phyloP scores from a whole-genome alignment of 208 protist genomes.

The Leptomonas seymouri region DNA sequence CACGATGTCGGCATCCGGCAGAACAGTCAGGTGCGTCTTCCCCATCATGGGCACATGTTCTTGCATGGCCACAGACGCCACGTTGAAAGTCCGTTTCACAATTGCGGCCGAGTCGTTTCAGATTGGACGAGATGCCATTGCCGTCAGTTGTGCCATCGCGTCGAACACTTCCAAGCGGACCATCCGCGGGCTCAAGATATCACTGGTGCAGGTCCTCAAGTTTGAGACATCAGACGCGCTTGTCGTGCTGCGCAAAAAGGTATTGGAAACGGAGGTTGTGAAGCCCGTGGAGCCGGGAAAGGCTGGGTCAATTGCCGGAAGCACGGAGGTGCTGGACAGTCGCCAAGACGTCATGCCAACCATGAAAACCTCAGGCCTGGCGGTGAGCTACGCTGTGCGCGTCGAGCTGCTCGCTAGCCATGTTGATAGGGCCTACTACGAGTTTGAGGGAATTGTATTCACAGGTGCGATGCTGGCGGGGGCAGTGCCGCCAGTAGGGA shows the following conservation, averaged over 20 bases:
- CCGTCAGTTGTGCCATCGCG: slow-evolving; percentile 10
- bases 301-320: slow-evolving; percentile 1
- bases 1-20: slow-evolving; percentile 2
- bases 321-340: background rate
- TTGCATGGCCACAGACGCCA: slow-evolving; percentile 8
- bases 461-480: background rate
- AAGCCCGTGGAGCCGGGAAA: slow-evolving; percentile 6
- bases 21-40: slow-evolving; percentile 5
- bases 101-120: slow-evolving; percentile 1
- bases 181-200: slow-evolving; percentile 13
- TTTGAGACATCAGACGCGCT: slow-evolving; percentile 26
- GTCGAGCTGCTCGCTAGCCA: slow-evolving; percentile 19
- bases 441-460: slow-evolving; percentile 28
- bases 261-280: slow-evolving; percentile 7
- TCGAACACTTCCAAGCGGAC: slow-evolving; percentile 23
- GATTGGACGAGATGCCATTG: slow-evolving; percentile 13
- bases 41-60: slow-evolving; percentile 3
- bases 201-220: slow-evolving; percentile 27
- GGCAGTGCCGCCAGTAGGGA: slow-evolving; percentile 9
- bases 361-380: slow-evolving; percentile 28
- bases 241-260: slow-evolving; percentile 10
- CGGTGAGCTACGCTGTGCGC: slow-evolving; percentile 31
- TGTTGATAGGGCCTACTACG: slow-evolving; percentile 14
- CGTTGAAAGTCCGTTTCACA: slow-evolving; percentile 13
- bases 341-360: slow-evolving; percentile 23